Conservation (phyloP, 192 early-diverging fungal species). For the Coemansia reversa region DNA sequence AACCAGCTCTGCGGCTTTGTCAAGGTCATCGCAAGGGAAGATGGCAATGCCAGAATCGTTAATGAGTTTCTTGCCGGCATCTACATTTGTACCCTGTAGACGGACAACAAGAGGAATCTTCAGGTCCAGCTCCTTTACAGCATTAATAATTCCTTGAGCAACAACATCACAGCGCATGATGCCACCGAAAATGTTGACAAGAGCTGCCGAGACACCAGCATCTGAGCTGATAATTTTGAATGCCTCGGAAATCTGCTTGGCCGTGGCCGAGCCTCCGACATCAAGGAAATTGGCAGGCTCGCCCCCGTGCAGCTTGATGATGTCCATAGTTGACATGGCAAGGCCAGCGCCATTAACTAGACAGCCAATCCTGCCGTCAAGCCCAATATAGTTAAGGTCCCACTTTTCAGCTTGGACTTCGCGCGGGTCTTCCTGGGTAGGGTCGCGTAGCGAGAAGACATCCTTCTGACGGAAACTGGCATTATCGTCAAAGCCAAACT, state of each 20-base stretch:
- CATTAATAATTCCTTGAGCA: slow-evolving; percentile 96
- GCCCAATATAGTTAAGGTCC: slow-evolving; percentile 99
- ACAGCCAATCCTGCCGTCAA: slow-evolving; percentile 97
- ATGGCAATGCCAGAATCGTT: slow-evolving; percentile 88
- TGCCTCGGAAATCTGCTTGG: slow-evolving; percentile 95
- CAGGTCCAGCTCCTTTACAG: slow-evolving; percentile 86
- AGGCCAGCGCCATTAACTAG: slow-evolving; percentile 98
- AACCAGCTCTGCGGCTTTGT: slow-evolving; percentile 78
- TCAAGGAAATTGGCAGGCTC: slow-evolving; percentile 99
- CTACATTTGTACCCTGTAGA: slow-evolving; percentile 86
- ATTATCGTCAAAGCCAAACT: slow-evolving; percentile 99
- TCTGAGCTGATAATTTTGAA: slow-evolving; percentile 99
- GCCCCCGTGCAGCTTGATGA: slow-evolving; percentile 98
- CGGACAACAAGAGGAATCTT: slow-evolving; percentile 95
- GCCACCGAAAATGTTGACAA: slow-evolving; percentile 99
- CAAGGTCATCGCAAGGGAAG: slow-evolving; percentile 91
- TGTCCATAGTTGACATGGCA: slow-evolving; percentile 99
- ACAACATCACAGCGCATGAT: slow-evolving; percentile 99
- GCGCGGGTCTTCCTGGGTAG: slow-evolving; percentile 94
- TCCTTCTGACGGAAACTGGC: slow-evolving; percentile 96
- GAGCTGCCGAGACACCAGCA: slow-evolving; percentile 91
- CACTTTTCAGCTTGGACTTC: slow-evolving; percentile 96
- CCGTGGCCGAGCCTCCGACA: slow-evolving; percentile 94
- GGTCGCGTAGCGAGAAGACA: slow-evolving; percentile 84
- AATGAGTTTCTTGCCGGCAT: slow-evolving; percentile 91